Evolutionary conservation across 1,139 yeast genomes (phyloP), one percentile per base, ranked within the genome.

Genomic region (Saccharomyces hybrid): DNA sequence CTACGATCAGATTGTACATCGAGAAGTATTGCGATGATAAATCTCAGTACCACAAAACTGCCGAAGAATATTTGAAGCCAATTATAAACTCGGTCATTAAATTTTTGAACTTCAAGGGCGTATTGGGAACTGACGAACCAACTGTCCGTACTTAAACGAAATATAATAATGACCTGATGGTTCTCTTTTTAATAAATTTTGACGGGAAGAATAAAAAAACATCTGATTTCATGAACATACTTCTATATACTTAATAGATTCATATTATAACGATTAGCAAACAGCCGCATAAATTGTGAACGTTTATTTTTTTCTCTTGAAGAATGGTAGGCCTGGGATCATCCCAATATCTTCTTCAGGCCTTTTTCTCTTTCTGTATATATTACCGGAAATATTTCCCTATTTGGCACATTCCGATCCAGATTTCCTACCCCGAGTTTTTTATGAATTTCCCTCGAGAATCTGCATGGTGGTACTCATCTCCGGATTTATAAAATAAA

Each of bases 1-100:
- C 99, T 19, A 93, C 99, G 1, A 91, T 95, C 58, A 83, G 99
- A 73, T 78, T 93, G 62, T 93, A 93, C 73, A 77, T 91, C 70
- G 99, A 93, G 73, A 85, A 84, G 73, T 90, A 88, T 73, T 82
- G 86, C 47, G 66, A 72, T 53, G 95, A 89, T 65, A 70, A 74
- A 55, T 61, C 80, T n/a, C 77, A 77, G 49, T 82, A 79, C 66
- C 66, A 66, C 6, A 64, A 73, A 57, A 72, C 76, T 49, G 95
- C 91, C 14, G 88, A 86, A 63, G 82, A 83, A 46, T 90, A 75
- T 72, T 79, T 93, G 65, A 75, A 75, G 52, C 71, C 76, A 4
- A 91, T 87, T 62, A 81, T 93, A 61, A 64, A 75, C 44, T 75
- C 79, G 51, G 86, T 93, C 34, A 78, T 89, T 59, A 70, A 77